Evolutionary conservation across 805 yeast species (phyloP).

Genomic region (Teunomyces gatunensis): DNA sequence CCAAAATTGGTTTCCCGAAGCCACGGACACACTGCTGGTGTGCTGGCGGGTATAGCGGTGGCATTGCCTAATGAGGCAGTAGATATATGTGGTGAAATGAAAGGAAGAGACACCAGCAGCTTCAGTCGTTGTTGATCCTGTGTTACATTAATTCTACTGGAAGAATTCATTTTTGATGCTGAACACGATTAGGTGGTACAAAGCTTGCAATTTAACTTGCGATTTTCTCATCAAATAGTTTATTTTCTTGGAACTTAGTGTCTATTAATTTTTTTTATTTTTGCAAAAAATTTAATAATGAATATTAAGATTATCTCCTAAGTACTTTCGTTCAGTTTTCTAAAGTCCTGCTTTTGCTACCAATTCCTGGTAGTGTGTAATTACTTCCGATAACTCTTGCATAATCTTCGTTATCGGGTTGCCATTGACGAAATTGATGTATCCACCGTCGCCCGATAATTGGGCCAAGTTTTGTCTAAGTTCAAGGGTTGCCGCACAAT

Average conservation of each 20-base stretch:
- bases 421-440: constrained; percentile 17
- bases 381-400: constrained; percentile 20
- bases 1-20: constrained; percentile 31
- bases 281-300: too few species aligned
- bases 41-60: constrained; percentile 5
- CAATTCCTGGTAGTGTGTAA: constrained; percentile 1
- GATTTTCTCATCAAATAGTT: neutral
- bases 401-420: constrained; percentile 21
- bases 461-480: constrained; percentile 32
- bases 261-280: constrained; percentile 14
- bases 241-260: neutral
- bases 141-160: constrained; percentile 35
- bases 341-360: neutral
- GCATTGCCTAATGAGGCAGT: constrained; percentile 4
- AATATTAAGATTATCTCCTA: too few species aligned
- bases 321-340: too few species aligned
- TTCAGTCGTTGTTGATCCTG: constrained; percentile 45
- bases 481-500: constrained; percentile 40
- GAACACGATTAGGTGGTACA: neutral
- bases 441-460: constrained; percentile 20
- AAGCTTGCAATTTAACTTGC: neutral
- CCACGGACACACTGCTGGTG: constrained; percentile 18
- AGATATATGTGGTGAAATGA: constrained; percentile 6
- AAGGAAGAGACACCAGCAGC: constrained; percentile 8
- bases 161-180: neutral